A percentile compares a stretch with the other conserved stretches of the same genome.
These are phyloP conservation scores for Ilex aquifolium DNA, from an alignment of 257 asterid species.

Conservation along the genomic window DNA sequence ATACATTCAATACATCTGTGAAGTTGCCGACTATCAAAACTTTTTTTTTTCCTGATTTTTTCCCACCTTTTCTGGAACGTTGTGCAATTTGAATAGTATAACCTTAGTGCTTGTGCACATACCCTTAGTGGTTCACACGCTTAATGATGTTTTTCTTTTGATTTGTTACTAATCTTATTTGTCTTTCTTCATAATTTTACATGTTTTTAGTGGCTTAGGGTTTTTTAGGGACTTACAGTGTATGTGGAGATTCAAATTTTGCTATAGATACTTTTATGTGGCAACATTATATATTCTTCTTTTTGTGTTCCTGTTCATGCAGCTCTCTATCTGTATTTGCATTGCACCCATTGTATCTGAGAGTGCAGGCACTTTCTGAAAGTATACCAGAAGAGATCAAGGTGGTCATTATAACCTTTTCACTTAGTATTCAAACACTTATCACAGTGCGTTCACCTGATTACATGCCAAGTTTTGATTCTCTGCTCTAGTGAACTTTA, in stretches of 20 bases:
- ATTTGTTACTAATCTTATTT: too few species aligned
- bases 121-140: too few species aligned
- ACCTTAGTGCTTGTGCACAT: too few species aligned
- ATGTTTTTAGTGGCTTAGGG: too few species aligned
- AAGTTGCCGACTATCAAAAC: background rate
- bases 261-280: background rate
- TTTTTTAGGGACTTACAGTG: too few species aligned
- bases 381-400: conserved; percentile 57
- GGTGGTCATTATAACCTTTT: conserved; percentile 29
- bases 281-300: conserved; percentile 9
- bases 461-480: background rate
- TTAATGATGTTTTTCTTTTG: too few species aligned
- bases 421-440: background rate
- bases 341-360: conserved; percentile 90
- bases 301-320: conserved; percentile 27
- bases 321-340: conserved; percentile 99
- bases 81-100: background rate
- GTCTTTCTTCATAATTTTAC: background rate
- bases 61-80: background rate
- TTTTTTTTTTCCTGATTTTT: background rate
- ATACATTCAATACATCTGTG: background rate
- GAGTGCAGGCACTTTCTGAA: conserved; percentile 77
- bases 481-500: too few species aligned
- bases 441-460: background rate
- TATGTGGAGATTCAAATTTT: background rate